Evolutionary conservation across 2,329 filamentous ascomycete species (phyloP).

Genomic region (Beauveria medogensis): DNA sequence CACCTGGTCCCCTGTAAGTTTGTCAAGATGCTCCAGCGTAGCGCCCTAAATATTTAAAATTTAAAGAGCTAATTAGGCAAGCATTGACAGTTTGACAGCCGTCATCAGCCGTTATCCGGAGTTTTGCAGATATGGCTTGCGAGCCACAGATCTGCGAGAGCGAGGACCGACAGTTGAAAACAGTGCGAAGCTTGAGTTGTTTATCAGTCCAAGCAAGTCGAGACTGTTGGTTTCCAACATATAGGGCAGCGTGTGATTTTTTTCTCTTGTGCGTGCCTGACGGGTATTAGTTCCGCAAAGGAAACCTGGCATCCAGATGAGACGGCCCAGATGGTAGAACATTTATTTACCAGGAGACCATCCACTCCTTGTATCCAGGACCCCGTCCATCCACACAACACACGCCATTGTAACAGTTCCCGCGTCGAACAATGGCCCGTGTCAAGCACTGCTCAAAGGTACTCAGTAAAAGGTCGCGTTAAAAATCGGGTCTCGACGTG

Average conservation of each 20-base stretch:
- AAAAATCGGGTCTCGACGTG: slow-evolving; percentile 5
- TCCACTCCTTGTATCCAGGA: too few relatives aligned
- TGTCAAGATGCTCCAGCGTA: too few relatives aligned
- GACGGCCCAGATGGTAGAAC: too few relatives aligned
- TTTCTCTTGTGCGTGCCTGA: not conserved
- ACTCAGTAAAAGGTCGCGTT: not conserved
- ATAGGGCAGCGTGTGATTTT: not conserved
- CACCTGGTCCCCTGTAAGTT: too few relatives aligned
- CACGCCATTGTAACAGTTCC: not conserved
- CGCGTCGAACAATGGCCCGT: not conserved
- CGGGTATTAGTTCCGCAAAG: not conserved
- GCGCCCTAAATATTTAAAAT: too few relatives aligned
- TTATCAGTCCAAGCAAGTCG: not conserved
- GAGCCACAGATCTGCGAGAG: slow-evolving; percentile 2
- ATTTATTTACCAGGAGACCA: too few relatives aligned
- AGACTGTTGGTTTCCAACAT: not conserved
- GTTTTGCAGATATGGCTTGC: slow-evolving; percentile 4
- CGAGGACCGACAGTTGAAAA: not conserved
- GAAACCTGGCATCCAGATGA: too few relatives aligned
- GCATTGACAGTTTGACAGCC: too few relatives aligned
- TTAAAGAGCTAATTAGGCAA: too few relatives aligned
- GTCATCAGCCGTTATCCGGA: not conserved
- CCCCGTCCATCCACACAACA: not conserved
- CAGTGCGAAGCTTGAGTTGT: not conserved
- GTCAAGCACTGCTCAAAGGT: not conserved